These are phyloP conservation scores for Botryosphaeria dothidea DNA, from an alignment of 2,329 filamentous ascomycete genomes.

Conservation along the genomic window DNA sequence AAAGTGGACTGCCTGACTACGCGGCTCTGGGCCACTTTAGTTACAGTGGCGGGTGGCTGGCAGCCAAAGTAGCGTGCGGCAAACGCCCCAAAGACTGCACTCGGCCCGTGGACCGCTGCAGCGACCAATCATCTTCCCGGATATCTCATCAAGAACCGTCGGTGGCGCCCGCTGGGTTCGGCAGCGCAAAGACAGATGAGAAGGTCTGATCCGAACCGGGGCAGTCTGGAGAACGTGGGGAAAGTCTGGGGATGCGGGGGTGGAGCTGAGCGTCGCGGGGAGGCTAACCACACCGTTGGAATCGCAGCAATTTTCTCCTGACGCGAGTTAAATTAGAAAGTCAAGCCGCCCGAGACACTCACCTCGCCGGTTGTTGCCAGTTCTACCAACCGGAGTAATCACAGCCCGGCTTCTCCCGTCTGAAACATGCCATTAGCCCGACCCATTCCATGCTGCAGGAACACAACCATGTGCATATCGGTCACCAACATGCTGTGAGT, in stretches of 20 bases:
- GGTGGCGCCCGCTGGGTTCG: background rate
- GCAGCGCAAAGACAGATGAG: background rate
- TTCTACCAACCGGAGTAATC: background rate
- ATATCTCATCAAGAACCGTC: background rate
- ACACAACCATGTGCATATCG: background rate
- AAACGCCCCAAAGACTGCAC: background rate
- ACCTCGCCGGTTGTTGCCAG: background rate
- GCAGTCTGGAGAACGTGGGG: slow-evolving; percentile 11
- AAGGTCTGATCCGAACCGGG: background rate
- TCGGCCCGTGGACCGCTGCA: background rate
- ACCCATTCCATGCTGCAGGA: background rate
- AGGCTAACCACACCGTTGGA: background rate
- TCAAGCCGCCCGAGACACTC: background rate
- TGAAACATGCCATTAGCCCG: background rate
- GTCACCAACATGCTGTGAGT: background rate
- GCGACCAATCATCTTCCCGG: background rate
- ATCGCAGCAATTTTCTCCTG: background rate
- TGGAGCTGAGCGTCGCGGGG: background rate
- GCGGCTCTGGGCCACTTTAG: background rate
- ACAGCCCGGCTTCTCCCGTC: background rate
- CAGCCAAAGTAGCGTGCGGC: background rate
- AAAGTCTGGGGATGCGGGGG: slow-evolving; percentile 11
- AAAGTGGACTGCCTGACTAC: background rate
- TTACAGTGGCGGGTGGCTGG: background rate
- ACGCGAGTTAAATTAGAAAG: background rate